phyloP scores from a whole-genome alignment of 768 basidiomycete genomes.

The Pleurotus citrinopileatus region DNA sequence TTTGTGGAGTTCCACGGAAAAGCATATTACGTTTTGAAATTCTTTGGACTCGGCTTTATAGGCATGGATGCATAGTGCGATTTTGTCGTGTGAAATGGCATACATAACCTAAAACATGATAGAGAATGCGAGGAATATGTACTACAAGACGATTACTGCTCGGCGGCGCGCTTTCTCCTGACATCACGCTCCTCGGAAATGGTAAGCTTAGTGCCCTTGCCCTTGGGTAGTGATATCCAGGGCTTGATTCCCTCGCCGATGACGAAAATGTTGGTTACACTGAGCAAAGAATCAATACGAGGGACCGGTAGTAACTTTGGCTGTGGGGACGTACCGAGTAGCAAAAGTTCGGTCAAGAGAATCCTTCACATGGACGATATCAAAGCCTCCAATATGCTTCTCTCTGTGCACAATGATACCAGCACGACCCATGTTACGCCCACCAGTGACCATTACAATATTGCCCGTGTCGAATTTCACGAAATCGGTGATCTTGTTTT shows the following conservation, averaged over 20 bases:
- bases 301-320: background rate
- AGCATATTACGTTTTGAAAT: background rate
- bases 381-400: slow-evolving; percentile 97
- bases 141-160: slow-evolving; percentile 42
- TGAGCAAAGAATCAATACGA: slow-evolving; percentile 24
- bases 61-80: slow-evolving; percentile 26
- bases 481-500: slow-evolving; percentile 88
- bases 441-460: slow-evolving; percentile 96
- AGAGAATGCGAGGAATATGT: slow-evolving; percentile 23
- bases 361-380: slow-evolving; percentile 98
- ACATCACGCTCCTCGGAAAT: slow-evolving; percentile 96
- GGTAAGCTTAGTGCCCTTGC: slow-evolving; percentile 96
- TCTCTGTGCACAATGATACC: slow-evolving; percentile 96
- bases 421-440: slow-evolving; percentile 98
- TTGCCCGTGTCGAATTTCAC: slow-evolving; percentile 98
- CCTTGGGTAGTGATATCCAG: slow-evolving; percentile 95
- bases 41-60: background rate
- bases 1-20: no score
- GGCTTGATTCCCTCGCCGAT: slow-evolving; percentile 95
- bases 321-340: slow-evolving; percentile 69
- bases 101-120: slow-evolving; percentile 38
- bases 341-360: slow-evolving; percentile 94
- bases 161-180: slow-evolving; percentile 79
- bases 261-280: slow-evolving; percentile 96
- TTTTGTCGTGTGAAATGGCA: slow-evolving; percentile 29